phyloP scores from a whole-genome alignment of 306 rosid species.

The Astragalus membranaceus region DNA sequence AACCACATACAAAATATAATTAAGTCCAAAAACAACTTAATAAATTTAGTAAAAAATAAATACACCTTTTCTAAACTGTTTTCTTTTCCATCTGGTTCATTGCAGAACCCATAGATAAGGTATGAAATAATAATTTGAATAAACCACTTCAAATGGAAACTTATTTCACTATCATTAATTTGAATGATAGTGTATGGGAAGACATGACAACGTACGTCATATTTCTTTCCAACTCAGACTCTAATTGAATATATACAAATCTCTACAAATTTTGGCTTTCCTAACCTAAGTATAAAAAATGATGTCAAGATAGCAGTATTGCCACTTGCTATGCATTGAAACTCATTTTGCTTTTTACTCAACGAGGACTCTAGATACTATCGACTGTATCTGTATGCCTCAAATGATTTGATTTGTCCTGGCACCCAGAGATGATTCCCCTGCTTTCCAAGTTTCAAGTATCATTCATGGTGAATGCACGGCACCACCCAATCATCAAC shows the following conservation, averaged over 20 bases:
- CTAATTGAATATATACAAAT: constrained; percentile 9
- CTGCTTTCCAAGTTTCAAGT: background rate
- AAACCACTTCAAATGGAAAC: background rate
- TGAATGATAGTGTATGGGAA: background rate
- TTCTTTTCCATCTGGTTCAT: background rate
- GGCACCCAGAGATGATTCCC: background rate
- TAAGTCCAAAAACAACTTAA: background rate
- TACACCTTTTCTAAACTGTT: background rate
- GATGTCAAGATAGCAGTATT: background rate
- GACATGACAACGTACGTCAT: background rate
- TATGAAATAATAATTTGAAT: background rate
- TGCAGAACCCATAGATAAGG: background rate
- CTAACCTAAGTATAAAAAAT: background rate
- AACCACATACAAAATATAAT: background rate
- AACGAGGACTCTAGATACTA: too few species aligned
- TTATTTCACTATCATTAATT: background rate
- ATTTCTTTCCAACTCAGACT: background rate
- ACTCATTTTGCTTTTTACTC: background rate
- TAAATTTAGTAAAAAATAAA: background rate
- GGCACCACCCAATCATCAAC: constrained; percentile 7
- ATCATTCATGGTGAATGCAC: background rate
- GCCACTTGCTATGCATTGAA: constrained; percentile 3
- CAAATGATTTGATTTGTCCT: background rate
- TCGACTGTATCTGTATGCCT: background rate
- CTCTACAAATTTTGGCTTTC: background rate